Evolutionary conservation across 176 grass and related monocot genomes (phyloP).

Genomic region (Triticum timopheevii): DNA sequence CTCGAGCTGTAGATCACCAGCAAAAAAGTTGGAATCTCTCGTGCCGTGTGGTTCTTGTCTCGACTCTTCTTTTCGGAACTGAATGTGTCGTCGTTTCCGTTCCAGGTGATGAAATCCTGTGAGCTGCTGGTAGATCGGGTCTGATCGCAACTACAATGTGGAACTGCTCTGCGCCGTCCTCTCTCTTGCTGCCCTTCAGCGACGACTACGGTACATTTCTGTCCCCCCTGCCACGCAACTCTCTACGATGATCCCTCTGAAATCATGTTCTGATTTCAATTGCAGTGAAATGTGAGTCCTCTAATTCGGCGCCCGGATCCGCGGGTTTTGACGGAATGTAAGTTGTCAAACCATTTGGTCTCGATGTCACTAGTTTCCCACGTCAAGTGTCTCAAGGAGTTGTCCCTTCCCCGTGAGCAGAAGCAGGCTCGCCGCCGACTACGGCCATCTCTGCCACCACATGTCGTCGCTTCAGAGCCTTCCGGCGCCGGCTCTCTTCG

Average conservation of each 20-base stretch:
- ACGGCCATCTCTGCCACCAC: slow-evolving; percentile 18
- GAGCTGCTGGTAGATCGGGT: not conserved
- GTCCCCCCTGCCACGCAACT: not conserved
- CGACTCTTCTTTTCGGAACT: not conserved
- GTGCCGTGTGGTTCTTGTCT: not conserved
- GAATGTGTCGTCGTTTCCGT: not conserved
- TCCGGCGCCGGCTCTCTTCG: slow-evolving; percentile 18
- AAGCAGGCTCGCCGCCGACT: slow-evolving; percentile 27
- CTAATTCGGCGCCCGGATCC: not conserved
- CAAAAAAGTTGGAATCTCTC: not conserved
- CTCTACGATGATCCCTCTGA: not conserved
- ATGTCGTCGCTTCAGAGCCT: slow-evolving; percentile 31
- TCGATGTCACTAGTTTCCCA: not conserved
- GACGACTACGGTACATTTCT: slow-evolving; percentile 37
- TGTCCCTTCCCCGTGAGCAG: not conserved
- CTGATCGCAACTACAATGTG: slow-evolving; percentile 29
- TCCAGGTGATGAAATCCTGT: not conserved
- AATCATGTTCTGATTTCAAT: not conserved
- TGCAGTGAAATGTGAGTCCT: slow-evolving; percentile 46
- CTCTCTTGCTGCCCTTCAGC: slow-evolving; percentile 24
- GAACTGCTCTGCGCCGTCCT: slow-evolving; percentile 32
- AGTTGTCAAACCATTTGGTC: not conserved
- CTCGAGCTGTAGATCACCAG: not conserved
- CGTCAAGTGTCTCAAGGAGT: not conserved
- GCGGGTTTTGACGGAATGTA: slow-evolving; percentile 43